Evolutionary conservation across 2,329 filamentous ascomycete genomes (phyloP).

Genomic region (Huntiella bhutanensis): DNA sequence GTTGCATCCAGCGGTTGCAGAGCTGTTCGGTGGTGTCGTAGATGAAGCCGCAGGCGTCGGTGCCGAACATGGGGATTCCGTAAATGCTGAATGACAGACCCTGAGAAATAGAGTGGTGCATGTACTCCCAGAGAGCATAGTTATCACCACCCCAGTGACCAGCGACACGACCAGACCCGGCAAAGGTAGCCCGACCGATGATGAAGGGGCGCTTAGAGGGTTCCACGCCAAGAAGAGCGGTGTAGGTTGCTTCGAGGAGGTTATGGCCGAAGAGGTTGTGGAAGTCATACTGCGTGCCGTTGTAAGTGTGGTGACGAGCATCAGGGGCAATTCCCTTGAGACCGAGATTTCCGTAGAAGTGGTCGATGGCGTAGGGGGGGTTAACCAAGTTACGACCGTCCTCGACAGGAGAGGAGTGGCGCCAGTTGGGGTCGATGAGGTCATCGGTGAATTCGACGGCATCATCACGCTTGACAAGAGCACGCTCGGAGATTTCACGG

Average conservation of each 20-base stretch:
- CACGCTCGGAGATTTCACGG: not conserved
- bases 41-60: constrained; percentile 62
- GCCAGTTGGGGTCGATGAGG: constrained; percentile 8
- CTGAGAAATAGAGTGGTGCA: constrained; percentile 62
- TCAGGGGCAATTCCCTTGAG: constrained; percentile 41
- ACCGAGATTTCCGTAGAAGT: constrained; percentile 37
- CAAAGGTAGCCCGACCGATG: constrained; percentile 65
- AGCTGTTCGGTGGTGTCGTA: constrained; percentile 42
- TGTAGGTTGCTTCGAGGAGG: constrained; percentile 59
- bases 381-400: constrained; percentile 49
- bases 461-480: not conserved
- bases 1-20: constrained; percentile 48
- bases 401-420: constrained; percentile 35
- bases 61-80: constrained; percentile 49
- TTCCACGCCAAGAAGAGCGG: constrained; percentile 44
- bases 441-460: constrained; percentile 2
- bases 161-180: constrained; percentile 54
- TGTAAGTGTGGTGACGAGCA: constrained; percentile 43
- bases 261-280: constrained; percentile 64
- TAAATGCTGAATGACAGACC: constrained; percentile 55
- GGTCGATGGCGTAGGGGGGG: constrained; percentile 60
- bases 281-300: constrained; percentile 63
- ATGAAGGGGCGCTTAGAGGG: constrained; percentile 61
- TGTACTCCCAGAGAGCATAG: constrained; percentile 47
- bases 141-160: constrained; percentile 77